Percentiles rank a stretch among this genome's conserved stretches.
phyloP scores from a whole-genome alignment of 257 asterid species.

The Solanum piurae region DNA sequence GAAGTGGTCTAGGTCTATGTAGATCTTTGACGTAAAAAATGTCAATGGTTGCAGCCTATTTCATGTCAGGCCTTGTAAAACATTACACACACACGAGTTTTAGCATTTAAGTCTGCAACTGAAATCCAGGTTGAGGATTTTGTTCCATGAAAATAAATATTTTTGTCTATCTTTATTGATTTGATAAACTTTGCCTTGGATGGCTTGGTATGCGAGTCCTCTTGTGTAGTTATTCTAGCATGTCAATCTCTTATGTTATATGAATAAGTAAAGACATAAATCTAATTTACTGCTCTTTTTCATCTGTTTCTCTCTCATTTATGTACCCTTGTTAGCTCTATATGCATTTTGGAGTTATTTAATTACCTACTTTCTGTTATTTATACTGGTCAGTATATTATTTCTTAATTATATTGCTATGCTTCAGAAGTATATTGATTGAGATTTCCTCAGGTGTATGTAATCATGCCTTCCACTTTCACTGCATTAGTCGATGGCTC shows the following conservation, averaged over 20 bases:
- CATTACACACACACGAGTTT: background rate
- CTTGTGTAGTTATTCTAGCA: background rate
- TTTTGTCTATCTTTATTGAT: background rate
- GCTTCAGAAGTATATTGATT: background rate
- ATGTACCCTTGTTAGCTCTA: background rate
- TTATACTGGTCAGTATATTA: background rate
- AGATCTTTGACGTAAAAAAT: background rate
- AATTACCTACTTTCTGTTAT: background rate
- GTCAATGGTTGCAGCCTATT: background rate
- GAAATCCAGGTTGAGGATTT: background rate
- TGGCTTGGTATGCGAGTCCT: background rate
- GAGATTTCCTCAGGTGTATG: constrained; percentile 1
- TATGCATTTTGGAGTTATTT: background rate
- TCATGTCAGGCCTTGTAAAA: background rate
- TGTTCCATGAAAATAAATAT: background rate
- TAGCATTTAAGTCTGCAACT: background rate
- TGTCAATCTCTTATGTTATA: background rate
- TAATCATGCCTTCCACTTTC: constrained; percentile 14
- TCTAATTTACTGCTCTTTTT: background rate
- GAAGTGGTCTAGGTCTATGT: background rate
- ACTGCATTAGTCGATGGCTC: constrained; percentile 12
- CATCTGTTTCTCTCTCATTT: background rate
- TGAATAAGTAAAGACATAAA: background rate
- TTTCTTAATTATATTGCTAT: background rate
- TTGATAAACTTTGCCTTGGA: background rate